A percentile compares a stretch with the other conserved stretches of the same genome.
These are phyloP conservation scores for Phytophthora pisi DNA, from an alignment of 352 stramenopile genomes.

Conservation along the genomic window DNA sequence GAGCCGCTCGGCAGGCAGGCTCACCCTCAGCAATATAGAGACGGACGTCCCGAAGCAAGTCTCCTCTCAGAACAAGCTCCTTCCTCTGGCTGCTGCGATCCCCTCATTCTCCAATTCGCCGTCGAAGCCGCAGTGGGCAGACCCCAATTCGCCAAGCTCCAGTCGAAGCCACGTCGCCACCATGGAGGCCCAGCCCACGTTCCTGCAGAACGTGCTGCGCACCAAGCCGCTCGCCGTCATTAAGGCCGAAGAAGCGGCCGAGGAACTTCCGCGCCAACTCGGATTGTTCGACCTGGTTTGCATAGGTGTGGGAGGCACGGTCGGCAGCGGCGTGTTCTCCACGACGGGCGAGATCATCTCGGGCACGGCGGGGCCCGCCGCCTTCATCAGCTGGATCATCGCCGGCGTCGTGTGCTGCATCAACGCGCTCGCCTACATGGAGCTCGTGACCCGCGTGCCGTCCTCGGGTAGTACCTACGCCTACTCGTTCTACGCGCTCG, in stretches of 20 bases:
- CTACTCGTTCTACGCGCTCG: constrained; percentile 93
- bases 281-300: constrained; percentile 90
- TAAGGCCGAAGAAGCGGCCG: constrained; percentile 70
- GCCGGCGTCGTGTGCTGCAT: constrained; percentile 80
- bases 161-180: constrained; percentile 6
- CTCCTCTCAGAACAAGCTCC: constrained; percentile 1
- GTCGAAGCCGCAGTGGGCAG: constrained; percentile 21
- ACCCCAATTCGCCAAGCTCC: constrained; percentile 4
- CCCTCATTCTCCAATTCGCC: constrained; percentile 30
- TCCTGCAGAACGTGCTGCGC: constrained; percentile 60
- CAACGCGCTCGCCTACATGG: constrained; percentile 91
- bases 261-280: constrained; percentile 72
- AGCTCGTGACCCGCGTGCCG: constrained; percentile 87
- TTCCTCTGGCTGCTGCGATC: not conserved
- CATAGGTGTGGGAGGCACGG: constrained; percentile 92
- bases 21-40: constrained; percentile 7
- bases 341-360: constrained; percentile 84
- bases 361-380: constrained; percentile 72
- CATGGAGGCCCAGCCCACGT: constrained; percentile 43
- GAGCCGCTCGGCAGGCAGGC: constrained; percentile 13
- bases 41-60: not conserved
- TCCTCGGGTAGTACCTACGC: constrained; percentile 92
- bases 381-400: constrained; percentile 83
- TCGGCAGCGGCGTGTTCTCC: constrained; percentile 93
- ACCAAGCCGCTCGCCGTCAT: constrained; percentile 84